Base-by-base conservation (phyloP, 2,329 filamentous ascomycete species). In the Fusarium albosuccineum region DNA sequence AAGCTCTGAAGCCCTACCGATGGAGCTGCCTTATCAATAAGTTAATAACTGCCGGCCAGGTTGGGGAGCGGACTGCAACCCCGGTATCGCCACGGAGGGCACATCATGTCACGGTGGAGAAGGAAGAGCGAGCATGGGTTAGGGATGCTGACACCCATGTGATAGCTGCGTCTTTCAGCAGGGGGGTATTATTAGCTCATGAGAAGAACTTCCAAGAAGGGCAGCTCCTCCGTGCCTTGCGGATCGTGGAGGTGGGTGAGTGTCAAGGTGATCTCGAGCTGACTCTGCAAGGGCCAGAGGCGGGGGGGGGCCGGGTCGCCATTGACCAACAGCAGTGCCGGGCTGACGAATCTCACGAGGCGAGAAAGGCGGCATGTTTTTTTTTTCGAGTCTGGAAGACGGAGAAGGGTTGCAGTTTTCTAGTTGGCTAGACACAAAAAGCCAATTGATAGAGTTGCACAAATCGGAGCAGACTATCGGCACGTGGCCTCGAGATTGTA, bases 1-100 rank as follows among this genome's bases (percentile, higher is more conserved):
- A 50, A 50, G 40, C 26, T n/a, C 45, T 14, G 29, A 52, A 13
- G 36, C 45, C 41, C 29, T 39, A 30, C 57, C 36, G 41, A 50
- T 16, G 29, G 51, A 39, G 39, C 64, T 63, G 53, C 51, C 65
- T 68, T 68, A 67, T 68, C 66, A 68, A 69, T 57, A 49, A 56
- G 64, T 68, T 62, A 68, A 69, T 57, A 49, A 56, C 34, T 56
- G 30, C 45, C 58, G 27, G 49, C 22, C 14, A 27, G n/a, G 10
- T 34, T 45, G 45, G 54, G 45, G 16, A 14, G 16, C 27, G 40
- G 34, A 42, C 40, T 54, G 40, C 57, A 40, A 34, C 36, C 48
- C 22, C 30, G 46, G 36, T 36, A 46, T 54, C 56, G 49, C 56
- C 56, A 59, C 56, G 56, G 46, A 36, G 17, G 22, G 44, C n/a